Evolutionary conservation across 2,329 filamentous ascomycete species (phyloP), one percentile per base, ranked within the genome.

Genomic region (Fusarium agapanthi): DNA sequence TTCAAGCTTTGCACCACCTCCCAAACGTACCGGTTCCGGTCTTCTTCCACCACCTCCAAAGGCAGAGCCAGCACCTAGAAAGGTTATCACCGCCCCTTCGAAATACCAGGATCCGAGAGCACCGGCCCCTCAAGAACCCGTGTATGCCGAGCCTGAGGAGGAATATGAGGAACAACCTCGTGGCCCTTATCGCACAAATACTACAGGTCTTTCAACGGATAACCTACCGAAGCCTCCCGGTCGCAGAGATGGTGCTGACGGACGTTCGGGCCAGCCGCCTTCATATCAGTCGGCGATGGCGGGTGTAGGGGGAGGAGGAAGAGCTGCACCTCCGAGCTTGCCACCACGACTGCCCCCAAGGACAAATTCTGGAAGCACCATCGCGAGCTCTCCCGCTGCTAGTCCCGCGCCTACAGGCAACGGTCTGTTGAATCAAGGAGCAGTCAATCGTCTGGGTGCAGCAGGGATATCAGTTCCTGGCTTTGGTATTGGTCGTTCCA

Each of bases 401-500:
- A 69, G 72, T 72, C 65, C 72, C 73, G 48, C 76, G 56, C 44
- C 73, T 48, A 37, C 74, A 11, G 72, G 66, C 45, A 77, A 66
- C 45, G 75, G 79, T 22, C 78, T 81, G 37, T 72, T 88, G 38
- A 88, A 89, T 75, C 84, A 86, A 76, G 88, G 86, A 10, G 91
- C 94, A 10, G 80, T 92, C 61, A 86, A 84, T 65, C 88, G 93
- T 45, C 86, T 98, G 14, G 89, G 91, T 16, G 88, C 90, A 41
- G 91, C 93, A 2, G 95, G 95, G 2, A 86, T 97, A 11, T 93
- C 91, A 0, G 93, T 97, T 0, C 92, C 94, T 1, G 92, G 88
- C 0, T 84, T 97, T 8, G 92, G 92, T 10, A 97, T 97, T 68
- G 91, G 90, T 62, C 75, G 78, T 73, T 71, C 68, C 76, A 74